These are phyloP conservation scores for Micractinium conductrix DNA, from an alignment of 139 green algal species.

Conservation along the genomic window DNA sequence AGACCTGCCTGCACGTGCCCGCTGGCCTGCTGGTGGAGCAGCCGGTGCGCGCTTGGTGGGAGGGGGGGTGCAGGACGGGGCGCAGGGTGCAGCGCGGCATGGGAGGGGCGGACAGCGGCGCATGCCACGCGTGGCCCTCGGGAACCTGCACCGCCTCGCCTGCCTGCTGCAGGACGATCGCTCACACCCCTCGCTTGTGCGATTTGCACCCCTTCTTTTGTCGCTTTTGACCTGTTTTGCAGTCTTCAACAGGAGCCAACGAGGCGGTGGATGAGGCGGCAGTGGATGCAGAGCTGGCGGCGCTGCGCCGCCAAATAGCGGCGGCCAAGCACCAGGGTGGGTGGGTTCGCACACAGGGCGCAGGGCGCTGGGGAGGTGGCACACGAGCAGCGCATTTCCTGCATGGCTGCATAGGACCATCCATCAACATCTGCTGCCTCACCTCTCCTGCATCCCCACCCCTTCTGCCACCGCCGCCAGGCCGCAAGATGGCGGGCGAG, in stretches of 20 bases:
- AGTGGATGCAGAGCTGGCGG: slow-evolving; percentile 31
- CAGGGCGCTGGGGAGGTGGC: neutral
- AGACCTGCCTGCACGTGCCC: slow-evolving; percentile 47
- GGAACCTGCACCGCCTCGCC: no score
- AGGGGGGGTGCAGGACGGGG: neutral
- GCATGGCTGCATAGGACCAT: neutral
- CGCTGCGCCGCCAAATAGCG: slow-evolving; percentile 24
- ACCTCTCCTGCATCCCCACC: neutral
- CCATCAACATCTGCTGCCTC: neutral
- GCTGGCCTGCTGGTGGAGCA: slow-evolving; percentile 32
- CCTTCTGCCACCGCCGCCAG: neutral
- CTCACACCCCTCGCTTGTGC: no score
- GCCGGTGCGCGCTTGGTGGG: neutral
- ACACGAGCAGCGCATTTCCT: neutral
- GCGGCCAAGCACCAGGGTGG: slow-evolving; percentile 28
- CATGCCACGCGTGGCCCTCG: no score
- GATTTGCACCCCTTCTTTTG: neutral
- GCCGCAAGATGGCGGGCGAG: slow-evolving; percentile 2
- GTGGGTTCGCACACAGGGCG: neutral
- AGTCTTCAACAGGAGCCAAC: no score
- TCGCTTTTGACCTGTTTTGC: neutral
- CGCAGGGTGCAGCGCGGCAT: neutral
- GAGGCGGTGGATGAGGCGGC: slow-evolving; percentile 38
- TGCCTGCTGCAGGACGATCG: no score
- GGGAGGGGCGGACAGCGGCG: no score